Evolutionary conservation across 2,329 filamentous ascomycete genomes (phyloP).

Genomic region (Apiospora pterosperma): DNA sequence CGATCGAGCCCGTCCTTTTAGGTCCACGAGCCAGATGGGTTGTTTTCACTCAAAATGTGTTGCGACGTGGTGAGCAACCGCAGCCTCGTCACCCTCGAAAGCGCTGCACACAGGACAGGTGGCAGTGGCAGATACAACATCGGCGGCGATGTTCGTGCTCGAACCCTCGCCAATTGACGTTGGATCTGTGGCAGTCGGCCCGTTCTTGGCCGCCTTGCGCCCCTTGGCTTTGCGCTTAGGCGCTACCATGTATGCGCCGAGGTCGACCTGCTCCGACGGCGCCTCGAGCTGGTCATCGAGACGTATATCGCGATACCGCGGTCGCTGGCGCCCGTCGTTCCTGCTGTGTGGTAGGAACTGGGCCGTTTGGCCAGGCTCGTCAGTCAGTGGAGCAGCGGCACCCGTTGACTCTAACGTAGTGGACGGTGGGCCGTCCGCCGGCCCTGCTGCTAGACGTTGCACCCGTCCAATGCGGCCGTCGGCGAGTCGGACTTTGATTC

Average conservation of each 20-base stretch:
- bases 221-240: slow-evolving; percentile 25
- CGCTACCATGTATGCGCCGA: slow-evolving; percentile 48
- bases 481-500: slow-evolving; percentile 72
- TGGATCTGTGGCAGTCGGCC: slow-evolving; percentile 9
- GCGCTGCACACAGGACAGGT: slow-evolving; percentile 63
- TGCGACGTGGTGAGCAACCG: slow-evolving; percentile 66
- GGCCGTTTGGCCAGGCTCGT: slow-evolving; percentile 3
- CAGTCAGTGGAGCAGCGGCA: not conserved
- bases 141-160: slow-evolving; percentile 10
- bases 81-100: slow-evolving; percentile 66
- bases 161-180: slow-evolving; percentile 8
- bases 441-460: slow-evolving; percentile 51
- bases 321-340: slow-evolving; percentile 11
- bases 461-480: slow-evolving; percentile 74
- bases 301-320: slow-evolving; percentile 27
- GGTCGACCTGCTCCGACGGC: slow-evolving; percentile 41
- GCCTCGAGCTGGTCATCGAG: slow-evolving; percentile 32
- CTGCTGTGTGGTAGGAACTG: not conserved
- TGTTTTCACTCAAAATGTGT: slow-evolving; percentile 44
- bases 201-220: slow-evolving; percentile 19
- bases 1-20: not conserved
- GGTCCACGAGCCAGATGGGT: not conserved
- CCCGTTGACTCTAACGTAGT: slow-evolving; percentile 3
- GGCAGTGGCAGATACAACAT: slow-evolving; percentile 26
- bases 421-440: slow-evolving; percentile 9